Percentiles rank a stretch among this genome's conserved stretches.
phyloP scores from a whole-genome alignment of 2,329 filamentous ascomycete species.

The Pseudogymnoascus sp. region DNA sequence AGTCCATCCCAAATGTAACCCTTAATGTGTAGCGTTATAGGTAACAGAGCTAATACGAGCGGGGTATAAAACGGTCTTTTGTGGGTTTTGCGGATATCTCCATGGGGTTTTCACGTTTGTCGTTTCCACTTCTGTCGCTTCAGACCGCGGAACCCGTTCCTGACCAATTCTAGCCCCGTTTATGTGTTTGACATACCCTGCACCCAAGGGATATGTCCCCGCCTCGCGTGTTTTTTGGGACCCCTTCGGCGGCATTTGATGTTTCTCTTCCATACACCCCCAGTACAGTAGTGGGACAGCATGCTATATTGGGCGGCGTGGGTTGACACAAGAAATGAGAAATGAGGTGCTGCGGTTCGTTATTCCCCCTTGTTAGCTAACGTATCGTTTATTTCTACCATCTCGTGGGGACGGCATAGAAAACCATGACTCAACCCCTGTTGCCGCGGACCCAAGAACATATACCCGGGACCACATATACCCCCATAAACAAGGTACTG shows the following conservation, averaged over 20 bases:
- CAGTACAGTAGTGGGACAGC: neutral
- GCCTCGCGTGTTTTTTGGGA: neutral
- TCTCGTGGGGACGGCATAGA: neutral
- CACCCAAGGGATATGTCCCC: neutral
- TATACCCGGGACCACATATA: slow-evolving; percentile 7
- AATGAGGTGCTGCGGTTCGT: neutral
- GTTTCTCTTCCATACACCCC: neutral
- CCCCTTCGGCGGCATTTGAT: slow-evolving; percentile 4
- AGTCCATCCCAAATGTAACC: slow-evolving; percentile 9
- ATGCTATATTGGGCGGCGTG: neutral
- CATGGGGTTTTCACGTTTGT: neutral
- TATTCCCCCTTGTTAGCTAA: neutral
- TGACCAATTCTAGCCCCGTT: neutral
- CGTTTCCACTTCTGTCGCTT: neutral
- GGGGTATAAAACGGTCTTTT: slow-evolving; percentile 8
- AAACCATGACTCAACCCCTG: neutral
- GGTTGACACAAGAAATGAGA: neutral
- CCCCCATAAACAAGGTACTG: neutral
- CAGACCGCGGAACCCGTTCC: neutral
- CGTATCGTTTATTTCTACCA: neutral
- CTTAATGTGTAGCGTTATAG: neutral
- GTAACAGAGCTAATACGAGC: neutral
- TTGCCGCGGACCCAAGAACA: neutral
- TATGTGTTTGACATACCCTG: slow-evolving; percentile 3
- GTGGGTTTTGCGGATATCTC: slow-evolving; percentile 1